Evolutionary conservation across 2,329 filamentous ascomycete genomes (phyloP).

Genomic region (Colletotrichum eleusines): DNA sequence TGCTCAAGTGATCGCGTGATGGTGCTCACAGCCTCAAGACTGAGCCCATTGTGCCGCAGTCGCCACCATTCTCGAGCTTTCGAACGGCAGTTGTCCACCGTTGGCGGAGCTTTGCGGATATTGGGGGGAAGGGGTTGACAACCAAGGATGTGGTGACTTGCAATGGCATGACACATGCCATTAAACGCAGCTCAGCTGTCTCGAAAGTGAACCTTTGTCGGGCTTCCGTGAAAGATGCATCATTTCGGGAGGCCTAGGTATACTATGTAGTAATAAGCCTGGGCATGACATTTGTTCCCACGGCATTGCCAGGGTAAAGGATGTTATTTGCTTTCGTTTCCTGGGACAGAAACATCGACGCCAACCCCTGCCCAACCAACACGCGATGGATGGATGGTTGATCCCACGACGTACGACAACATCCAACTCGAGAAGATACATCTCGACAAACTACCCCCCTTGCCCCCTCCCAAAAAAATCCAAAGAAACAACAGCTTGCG

Average conservation of each 20-base stretch:
- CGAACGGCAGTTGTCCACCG: not conserved
- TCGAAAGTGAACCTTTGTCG: conserved; percentile 16
- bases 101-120: conserved; percentile 17
- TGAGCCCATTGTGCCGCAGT: conserved; percentile 16
- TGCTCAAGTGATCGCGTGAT: not conserved
- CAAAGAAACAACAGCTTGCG: not conserved
- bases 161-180: conserved; percentile 22
- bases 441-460: conserved; percentile 22
- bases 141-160: conserved; percentile 5
- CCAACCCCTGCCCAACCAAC: conserved; percentile 30
- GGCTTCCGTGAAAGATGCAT: not conserved
- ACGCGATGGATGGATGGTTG: conserved; percentile 20
- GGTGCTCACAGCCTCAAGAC: not conserved
- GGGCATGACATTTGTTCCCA: conserved; percentile 8
- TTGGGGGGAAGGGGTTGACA: not conserved
- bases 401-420: conserved; percentile 7
- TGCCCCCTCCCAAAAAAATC: no score
- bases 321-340: conserved; percentile 9
- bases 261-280: not conserved
- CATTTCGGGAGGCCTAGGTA: not conserved
- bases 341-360: conserved; percentile 22
- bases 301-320: conserved; percentile 3
- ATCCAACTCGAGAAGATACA: conserved; percentile 19
- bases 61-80: conserved; percentile 11
- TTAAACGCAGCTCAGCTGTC: conserved; percentile 24